Conservation (phyloP, 495 filamentous ascomycete genomes). For the Aspergillus nanangensis region DNA sequence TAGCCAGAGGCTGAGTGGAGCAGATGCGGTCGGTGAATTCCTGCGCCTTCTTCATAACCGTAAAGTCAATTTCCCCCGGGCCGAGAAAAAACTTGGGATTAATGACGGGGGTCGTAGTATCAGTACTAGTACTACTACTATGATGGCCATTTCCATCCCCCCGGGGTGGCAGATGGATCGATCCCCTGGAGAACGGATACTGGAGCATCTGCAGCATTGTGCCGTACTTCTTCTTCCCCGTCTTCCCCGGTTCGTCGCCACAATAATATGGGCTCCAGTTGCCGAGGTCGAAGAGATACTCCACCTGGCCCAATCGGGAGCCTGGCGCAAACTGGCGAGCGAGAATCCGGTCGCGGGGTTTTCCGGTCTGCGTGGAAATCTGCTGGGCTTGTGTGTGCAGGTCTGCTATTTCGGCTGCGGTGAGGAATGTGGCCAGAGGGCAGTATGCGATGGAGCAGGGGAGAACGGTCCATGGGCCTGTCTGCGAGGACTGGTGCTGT, state of each 20-base stretch:
- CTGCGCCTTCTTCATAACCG: conserved; percentile 33
- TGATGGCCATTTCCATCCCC: conserved; percentile 5
- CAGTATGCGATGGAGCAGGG: conserved; percentile 43
- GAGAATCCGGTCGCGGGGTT: conserved; percentile 8
- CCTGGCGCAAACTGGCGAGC: conserved; percentile 25
- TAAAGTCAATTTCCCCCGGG: conserved; percentile 34
- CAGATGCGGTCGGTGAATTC: conserved; percentile 41
- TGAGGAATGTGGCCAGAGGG: conserved; percentile 32
- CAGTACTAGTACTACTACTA: too few relatives aligned
- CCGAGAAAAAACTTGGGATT: conserved; percentile 42
- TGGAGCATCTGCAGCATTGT: conserved; percentile 52
- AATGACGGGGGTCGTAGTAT: conserved; percentile 40
- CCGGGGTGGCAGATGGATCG: conserved; percentile 35
- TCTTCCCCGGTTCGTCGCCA: too few relatives aligned
- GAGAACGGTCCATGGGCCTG: conserved; percentile 31
- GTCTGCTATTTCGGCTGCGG: conserved; percentile 11
- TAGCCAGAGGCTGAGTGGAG: conserved; percentile 31
- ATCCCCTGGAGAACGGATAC: conserved; percentile 47
- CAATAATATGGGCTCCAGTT: conserved; percentile 47
- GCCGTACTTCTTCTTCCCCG: conserved; percentile 44
- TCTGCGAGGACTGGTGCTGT: conserved; percentile 25
- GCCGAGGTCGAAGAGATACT: conserved; percentile 46
- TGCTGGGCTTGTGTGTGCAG: conserved; percentile 2
- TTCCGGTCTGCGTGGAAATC: conserved; percentile 1
- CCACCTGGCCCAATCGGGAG: conserved; percentile 40